Percentiles rank a stretch among this genome's conserved stretches.
Evolutionary conservation across 1,284 basidiomycete species (phyloP).

Genomic region (Pseudozyma flocculosa): DNA sequence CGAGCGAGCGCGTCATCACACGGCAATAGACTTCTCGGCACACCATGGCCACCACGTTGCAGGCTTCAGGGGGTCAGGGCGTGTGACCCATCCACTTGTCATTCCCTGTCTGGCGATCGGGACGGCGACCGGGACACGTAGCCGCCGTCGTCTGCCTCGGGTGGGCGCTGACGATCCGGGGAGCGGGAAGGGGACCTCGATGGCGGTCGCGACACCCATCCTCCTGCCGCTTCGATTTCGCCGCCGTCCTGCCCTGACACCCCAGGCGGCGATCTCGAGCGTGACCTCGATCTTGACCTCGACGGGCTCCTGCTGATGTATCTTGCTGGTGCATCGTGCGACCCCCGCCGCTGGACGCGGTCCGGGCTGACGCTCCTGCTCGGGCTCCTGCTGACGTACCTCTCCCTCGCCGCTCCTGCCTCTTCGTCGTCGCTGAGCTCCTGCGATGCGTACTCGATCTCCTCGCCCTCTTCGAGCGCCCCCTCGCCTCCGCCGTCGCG

Average conservation of each 20-base stretch:
- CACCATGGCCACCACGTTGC: no score
- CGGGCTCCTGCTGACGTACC: conserved; percentile 34
- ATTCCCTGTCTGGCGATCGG: no score
- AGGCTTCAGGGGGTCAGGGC: no score
- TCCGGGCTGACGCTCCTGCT: conserved; percentile 20
- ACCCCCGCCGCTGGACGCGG: no score
- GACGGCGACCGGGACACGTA: no score
- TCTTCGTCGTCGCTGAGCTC: conserved; percentile 62
- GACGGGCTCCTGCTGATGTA: no score
- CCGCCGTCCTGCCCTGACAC: conserved; percentile 1
- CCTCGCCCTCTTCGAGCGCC: conserved; percentile 22
- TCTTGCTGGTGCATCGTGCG: no score
- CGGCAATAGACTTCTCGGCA: no score
- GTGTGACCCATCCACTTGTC: no score
- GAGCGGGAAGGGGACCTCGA: conserved; percentile 49
- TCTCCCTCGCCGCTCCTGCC: conserved; percentile 55
- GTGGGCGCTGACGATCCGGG: no score
- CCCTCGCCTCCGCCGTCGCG: conserved; percentile 22
- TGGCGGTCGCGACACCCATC: conserved; percentile 59
- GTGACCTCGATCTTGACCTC: conserved; percentile 5
- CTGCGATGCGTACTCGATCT: conserved; percentile 42
- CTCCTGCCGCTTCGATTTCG: conserved; percentile 7
- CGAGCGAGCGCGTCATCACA: no score
- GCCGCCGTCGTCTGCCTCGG: no score
- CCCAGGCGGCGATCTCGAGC: conserved; percentile 6